Evolutionary conservation across 306 rosid species (phyloP), one percentile per base, ranked within the genome.

Genomic region (Cicer judaicum): DNA sequence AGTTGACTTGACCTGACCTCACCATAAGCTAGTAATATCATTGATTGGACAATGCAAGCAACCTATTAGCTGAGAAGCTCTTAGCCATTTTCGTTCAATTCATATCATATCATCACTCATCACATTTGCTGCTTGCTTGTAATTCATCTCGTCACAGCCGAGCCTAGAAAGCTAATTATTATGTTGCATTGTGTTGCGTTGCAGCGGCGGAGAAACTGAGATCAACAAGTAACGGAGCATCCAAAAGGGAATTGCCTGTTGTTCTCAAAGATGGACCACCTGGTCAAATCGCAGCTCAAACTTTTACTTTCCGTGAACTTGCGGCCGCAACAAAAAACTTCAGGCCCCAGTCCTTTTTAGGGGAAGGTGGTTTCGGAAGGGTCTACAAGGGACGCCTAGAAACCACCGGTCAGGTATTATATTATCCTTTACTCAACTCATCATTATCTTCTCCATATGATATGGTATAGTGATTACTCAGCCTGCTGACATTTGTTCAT

Each of bases 311-410:
- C 62, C 95, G 98, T 19, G 98, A 93, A 74, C 95, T 93, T 62
- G 93, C 87, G 0, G 79, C 82, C 6, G 96, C 96, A 42, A 93
- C 98, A 8, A 90, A 85, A 81, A 89, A 90, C 73, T 93, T 93
- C 69, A 83, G 83, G 81, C 93, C 93, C 6, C 96, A 93, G 50
- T 89, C 86, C 66, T 93, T 93, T 79, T 62, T 93, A 15, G 98
- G 98, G 74, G 98, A 93, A 86, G 98, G 98, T 73, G 98, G 98
- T 34, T 93, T 93, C 52, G 98, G 98, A 48, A 89, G 96, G 65
- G 98, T 93, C 41, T 93, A 93, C 84, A 93, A 87, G 85, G 98
- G 98, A 48, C 85, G 73, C 24, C 90, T 93, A 0, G 98, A 93
- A 81, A 85, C 89, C 83, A 87, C 93, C 14, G 87, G 87, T 70